phyloP scores from a whole-genome alignment of 1,284 basidiomycete species.

The Ustilago nuda region DNA sequence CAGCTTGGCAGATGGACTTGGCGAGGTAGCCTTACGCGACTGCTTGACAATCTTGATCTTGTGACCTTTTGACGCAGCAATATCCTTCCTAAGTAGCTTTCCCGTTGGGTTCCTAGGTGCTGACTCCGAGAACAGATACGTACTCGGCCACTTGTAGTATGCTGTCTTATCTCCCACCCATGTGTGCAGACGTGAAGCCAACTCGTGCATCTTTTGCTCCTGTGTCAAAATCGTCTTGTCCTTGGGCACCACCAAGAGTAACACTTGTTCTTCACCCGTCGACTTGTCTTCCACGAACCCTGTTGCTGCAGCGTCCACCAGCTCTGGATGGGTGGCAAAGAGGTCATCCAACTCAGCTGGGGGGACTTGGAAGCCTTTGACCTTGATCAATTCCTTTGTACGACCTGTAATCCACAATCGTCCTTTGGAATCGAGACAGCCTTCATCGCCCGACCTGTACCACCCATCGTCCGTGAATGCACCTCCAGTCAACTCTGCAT shows the following conservation, averaged over 20 bases:
- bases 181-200: constrained; percentile 30
- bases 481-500: constrained; percentile 30
- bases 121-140: constrained; percentile 35
- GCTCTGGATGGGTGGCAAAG: constrained; percentile 40
- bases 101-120: constrained; percentile 45
- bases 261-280: constrained; percentile 42
- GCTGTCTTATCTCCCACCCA: constrained; percentile 50
- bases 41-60: constrained; percentile 33
- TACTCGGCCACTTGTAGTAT: constrained; percentile 54
- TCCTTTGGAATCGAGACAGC: constrained; percentile 51
- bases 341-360: constrained; percentile 58
- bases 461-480: constrained; percentile 56
- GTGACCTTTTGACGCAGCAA: constrained; percentile 22
- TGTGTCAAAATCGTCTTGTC: constrained; percentile 28
- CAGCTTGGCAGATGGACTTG: constrained; percentile 29
- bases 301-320: constrained; percentile 48
- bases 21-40: constrained; percentile 18
- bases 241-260: constrained; percentile 43
- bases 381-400: constrained; percentile 58
- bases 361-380: constrained; percentile 59
- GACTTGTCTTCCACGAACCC: constrained; percentile 30
- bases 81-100: constrained; percentile 51
- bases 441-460: constrained; percentile 59
- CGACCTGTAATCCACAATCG: constrained; percentile 60
- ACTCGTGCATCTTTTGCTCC: constrained; percentile 26